Base-by-base conservation (phyloP, 768 basidiomycete species). In the Hemileccinum rubropunctum region DNA sequence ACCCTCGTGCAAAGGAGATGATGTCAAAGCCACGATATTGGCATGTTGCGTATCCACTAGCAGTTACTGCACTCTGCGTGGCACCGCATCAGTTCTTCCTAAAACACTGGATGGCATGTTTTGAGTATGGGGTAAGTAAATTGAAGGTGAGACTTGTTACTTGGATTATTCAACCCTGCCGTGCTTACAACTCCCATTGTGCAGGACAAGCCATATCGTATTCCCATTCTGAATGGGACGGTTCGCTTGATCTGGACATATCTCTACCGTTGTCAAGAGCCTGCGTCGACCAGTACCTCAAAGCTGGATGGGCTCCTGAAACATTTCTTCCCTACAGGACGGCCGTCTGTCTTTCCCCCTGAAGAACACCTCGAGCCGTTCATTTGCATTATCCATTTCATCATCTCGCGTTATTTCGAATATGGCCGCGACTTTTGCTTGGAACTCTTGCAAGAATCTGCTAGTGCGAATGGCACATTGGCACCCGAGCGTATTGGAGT, bases 221-320 rank as follows among this genome's bases (percentile, higher is more conserved):
- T 80, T 0, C 76, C 81, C 2, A 78, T 91, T 18, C 74, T 95
- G 71, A 95, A 94, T 57, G 89, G 90, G 12, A 80, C 89, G 48
- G 64, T 92, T 54, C 83, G 95, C 9, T 68, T 97, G 36, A 71
- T 94, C 30, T 98, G 94, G 95, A 91, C 93, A 2, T 98, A 97
- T 66, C 75, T 97, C n/a, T 95, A 91, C 63, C 86, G 95, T 14
- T 95, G 92, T 62, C 84, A 87, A 55, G 95, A 98, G 66, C 78
- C 88, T 6, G 72, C 81, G 2, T 88, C 93, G 0, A 86, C 88
- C 3, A 84, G 83, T n/a, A 81, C 83, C n/a, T 71, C 82, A 26
- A 91, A 86, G 61, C 69, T 98, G 35, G 93, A 97, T 53, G 71
- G 68, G 1, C 60, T 95, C 34, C 62, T 90, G 43, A 90, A 84